Evolutionary conservation across 2,329 filamentous ascomycete genomes (phyloP).

Genomic region (Sarocladium oryzae): DNA sequence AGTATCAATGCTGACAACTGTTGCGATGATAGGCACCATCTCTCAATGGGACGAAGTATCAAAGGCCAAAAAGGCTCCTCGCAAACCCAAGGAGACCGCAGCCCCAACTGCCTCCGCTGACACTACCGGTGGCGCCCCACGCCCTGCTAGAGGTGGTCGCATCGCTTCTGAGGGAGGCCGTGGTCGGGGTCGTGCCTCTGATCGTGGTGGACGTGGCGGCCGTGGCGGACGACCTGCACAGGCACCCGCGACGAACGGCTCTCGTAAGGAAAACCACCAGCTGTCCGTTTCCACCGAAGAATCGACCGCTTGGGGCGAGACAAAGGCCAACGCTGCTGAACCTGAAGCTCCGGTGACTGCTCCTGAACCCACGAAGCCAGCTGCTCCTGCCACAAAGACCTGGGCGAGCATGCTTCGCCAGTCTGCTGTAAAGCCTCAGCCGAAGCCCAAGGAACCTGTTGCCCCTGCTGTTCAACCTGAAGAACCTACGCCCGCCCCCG

Average conservation of each 20-base stretch:
- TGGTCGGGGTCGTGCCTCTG: conserved; percentile 55
- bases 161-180: conserved; percentile 55
- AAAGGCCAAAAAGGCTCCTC: conserved; percentile 70
- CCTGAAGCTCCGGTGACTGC: conserved; percentile 26
- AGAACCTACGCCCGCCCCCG: conserved; percentile 27
- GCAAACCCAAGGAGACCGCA: conserved; percentile 61
- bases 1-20: too few relatives aligned
- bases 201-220: conserved; percentile 53
- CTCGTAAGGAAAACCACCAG: conserved; percentile 50
- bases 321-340: conserved; percentile 26
- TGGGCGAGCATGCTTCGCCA: conserved; percentile 73
- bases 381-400: conserved; percentile 45
- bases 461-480: conserved; percentile 22
- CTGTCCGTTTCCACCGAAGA: conserved; percentile 65
- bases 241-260: conserved; percentile 52
- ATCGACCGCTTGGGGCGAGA: conserved; percentile 45
- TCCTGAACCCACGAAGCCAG: conserved; percentile 31
- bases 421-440: conserved; percentile 49
- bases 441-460: conserved; percentile 46
- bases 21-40: conserved; percentile 64
- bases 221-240: conserved; percentile 57
- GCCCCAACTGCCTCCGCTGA: conserved; percentile 39
- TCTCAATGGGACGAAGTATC: conserved; percentile 82
- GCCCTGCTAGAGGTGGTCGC: conserved; percentile 54
- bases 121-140: conserved; percentile 35